Conservation (phyloP, 192 early-diverging fungal species). For the Umbelopsis ramanniana region DNA sequence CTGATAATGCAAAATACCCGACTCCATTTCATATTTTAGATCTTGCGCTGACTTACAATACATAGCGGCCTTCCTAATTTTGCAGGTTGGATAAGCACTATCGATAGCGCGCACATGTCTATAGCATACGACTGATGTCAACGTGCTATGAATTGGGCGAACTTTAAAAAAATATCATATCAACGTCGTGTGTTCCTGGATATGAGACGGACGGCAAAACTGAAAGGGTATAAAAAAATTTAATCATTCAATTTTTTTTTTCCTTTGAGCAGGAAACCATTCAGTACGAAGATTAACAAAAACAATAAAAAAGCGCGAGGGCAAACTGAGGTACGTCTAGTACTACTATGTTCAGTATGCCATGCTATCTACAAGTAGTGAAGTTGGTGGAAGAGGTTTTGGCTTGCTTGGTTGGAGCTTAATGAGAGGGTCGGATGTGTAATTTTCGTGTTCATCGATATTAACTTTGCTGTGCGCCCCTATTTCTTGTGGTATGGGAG, state of each 20-base stretch:
- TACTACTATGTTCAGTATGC: neutral
- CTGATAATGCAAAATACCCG: neutral
- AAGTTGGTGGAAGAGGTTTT: neutral
- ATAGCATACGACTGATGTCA: neutral
- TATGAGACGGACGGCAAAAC: neutral
- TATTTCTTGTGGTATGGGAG: no score
- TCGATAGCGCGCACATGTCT: constrained; percentile 5
- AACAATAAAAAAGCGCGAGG: neutral
- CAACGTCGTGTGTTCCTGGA: neutral
- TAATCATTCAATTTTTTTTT: no score
- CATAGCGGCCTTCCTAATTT: constrained; percentile 5
- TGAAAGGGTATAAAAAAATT: no score
- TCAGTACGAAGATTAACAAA: no score
- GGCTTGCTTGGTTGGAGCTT: no score
- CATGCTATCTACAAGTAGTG: constrained; percentile 1
- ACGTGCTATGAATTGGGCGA: neutral
- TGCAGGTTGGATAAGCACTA: neutral
- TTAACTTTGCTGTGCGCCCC: no score
- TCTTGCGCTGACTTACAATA: constrained; percentile 9
- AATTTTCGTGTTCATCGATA: no score
- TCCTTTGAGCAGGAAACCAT: no score
- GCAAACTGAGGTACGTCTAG: neutral
- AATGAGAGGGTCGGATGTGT: no score
- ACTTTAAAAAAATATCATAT: neutral
- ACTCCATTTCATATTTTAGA: constrained; percentile 14